Percentiles rank a stretch among this genome's conserved stretches.
phyloP scores from a whole-genome alignment of 768 basidiomycete genomes.

The Tulasnella sp. region DNA sequence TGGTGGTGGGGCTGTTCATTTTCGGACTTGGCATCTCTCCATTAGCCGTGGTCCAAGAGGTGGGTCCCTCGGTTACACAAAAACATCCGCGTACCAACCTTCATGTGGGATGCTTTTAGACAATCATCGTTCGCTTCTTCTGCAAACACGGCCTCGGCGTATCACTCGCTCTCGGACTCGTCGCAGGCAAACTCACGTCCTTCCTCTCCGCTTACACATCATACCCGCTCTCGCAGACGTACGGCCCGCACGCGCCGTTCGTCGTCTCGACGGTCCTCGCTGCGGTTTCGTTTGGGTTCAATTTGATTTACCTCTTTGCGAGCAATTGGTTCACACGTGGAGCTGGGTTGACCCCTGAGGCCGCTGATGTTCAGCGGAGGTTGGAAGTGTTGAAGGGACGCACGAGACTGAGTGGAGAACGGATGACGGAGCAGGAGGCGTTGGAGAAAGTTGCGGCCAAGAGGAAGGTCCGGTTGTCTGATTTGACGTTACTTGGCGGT shows the following conservation, averaged over 20 bases:
- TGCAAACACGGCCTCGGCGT: slow-evolving; percentile 64
- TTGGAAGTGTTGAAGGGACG: slow-evolving; percentile 31
- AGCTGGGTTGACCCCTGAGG: slow-evolving; percentile 56
- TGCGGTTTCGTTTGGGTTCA: slow-evolving; percentile 56
- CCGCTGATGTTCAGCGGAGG: slow-evolving; percentile 44
- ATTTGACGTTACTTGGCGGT: slow-evolving; percentile 65
- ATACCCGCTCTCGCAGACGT: slow-evolving; percentile 62
- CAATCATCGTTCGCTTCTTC: slow-evolving; percentile 78
- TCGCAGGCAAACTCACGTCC: slow-evolving; percentile 70
- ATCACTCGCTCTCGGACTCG: slow-evolving; percentile 73
- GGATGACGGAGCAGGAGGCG: slow-evolving; percentile 50
- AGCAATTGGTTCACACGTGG: slow-evolving; percentile 58
- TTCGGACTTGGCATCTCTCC: slow-evolving; percentile 76
- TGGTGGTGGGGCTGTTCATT: slow-evolving; percentile 69
- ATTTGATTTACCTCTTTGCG: slow-evolving; percentile 55
- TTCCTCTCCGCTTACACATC: slow-evolving; percentile 69
- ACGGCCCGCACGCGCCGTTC: slow-evolving; percentile 66
- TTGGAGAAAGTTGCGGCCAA: slow-evolving; percentile 60
- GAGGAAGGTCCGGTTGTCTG: slow-evolving; percentile 49
- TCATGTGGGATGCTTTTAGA: slow-evolving; percentile 31
- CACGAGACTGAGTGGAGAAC: slow-evolving; percentile 22
- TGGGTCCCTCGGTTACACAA: not conserved
- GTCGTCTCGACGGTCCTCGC: slow-evolving; percentile 58
- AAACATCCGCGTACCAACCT: too few relatives aligned
- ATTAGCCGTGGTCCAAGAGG: slow-evolving; percentile 57